phyloP scores from a whole-genome alignment of 2,329 filamentous ascomycete species.

The Ceratocystis variospora region DNA sequence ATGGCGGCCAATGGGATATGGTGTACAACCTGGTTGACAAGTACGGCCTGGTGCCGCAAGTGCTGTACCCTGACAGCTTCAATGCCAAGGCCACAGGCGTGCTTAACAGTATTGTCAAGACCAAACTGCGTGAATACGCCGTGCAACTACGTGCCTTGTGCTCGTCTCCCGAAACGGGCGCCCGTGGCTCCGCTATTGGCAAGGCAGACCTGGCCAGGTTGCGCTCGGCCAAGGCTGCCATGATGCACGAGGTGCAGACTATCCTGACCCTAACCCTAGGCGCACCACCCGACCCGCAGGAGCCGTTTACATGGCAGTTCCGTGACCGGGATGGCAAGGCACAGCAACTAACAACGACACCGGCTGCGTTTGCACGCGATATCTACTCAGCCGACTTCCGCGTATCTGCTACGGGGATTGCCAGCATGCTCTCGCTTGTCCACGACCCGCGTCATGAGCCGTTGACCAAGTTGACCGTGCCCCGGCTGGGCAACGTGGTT shows the following conservation, averaged over 20 bases:
- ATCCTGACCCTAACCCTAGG: conserved; percentile 75
- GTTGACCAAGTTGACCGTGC: conserved; percentile 58
- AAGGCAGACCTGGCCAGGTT: conserved; percentile 28
- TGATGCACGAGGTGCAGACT: conserved; percentile 66
- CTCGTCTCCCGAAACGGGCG: conserved; percentile 61
- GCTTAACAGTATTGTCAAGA: conserved; percentile 64
- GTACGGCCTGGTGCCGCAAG: conserved; percentile 76
- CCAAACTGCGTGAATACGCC: conserved; percentile 75
- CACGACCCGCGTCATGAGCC: conserved; percentile 73
- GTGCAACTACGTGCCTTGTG: conserved; percentile 71
- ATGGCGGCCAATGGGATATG: conserved; percentile 91
- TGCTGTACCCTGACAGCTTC: conserved; percentile 67
- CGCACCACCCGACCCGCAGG: conserved; percentile 55
- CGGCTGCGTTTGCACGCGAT: conserved; percentile 56
- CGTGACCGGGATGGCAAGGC: conserved; percentile 54
- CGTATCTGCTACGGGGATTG: conserved; percentile 46
- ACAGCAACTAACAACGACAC: conserved; percentile 49
- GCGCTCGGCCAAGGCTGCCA: conserved; percentile 49
- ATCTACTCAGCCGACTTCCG: conserved; percentile 27
- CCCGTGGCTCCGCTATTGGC: conserved; percentile 32
- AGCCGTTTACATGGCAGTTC: conserved; percentile 69
- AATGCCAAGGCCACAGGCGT: conserved; percentile 57
- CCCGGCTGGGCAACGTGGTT: conserved; percentile 67
- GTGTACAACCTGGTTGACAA: conserved; percentile 72
- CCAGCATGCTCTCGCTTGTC: conserved; percentile 64